A percentile compares a stretch with the other conserved stretches of the same genome.
These are phyloP conservation scores for Tubosaeta sp. DNA, from an alignment of 768 basidiomycete species.

Conservation along the genomic window DNA sequence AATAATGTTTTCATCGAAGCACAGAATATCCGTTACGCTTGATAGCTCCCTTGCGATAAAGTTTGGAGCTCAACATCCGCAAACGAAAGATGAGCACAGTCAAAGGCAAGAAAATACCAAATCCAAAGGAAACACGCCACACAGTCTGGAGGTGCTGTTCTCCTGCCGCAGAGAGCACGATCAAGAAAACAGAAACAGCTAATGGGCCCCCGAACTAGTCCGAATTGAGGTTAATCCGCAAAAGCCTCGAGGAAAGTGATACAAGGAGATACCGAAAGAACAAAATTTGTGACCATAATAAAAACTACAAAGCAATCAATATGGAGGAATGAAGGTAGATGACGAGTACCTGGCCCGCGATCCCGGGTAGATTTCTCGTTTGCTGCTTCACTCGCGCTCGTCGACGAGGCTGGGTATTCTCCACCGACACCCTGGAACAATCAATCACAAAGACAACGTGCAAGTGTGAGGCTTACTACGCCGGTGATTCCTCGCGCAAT, in stretches of 20 bases:
- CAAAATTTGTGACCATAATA: slow-evolving; percentile 74
- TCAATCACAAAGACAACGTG: slow-evolving; percentile 1
- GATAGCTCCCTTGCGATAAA: slow-evolving; percentile 63
- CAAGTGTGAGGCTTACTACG: slow-evolving; percentile 37
- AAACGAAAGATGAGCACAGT: slow-evolving; percentile 70
- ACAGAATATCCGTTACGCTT: slow-evolving; percentile 40
- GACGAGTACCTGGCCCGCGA: slow-evolving; percentile 51
- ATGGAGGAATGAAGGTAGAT: slow-evolving; percentile 3
- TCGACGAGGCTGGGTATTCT: slow-evolving; percentile 72
- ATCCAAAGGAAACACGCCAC: slow-evolving; percentile 64
- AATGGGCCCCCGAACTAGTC: slow-evolving; percentile 62
- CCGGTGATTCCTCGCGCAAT: slow-evolving; percentile 69
- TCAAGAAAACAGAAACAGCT: slow-evolving; percentile 61
- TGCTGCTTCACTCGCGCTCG: slow-evolving; percentile 66
- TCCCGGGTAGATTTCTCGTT: slow-evolving; percentile 60
- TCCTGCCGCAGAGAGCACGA: slow-evolving; percentile 64
- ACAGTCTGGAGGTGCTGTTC: slow-evolving; percentile 57
- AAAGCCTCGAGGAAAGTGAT: background rate
- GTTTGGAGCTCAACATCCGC: slow-evolving; percentile 63
- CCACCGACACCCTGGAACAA: slow-evolving; percentile 60
- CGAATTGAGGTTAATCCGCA: background rate
- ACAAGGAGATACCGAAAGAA: slow-evolving; percentile 46
- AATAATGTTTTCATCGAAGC: background rate
- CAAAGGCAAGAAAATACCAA: slow-evolving; percentile 59
- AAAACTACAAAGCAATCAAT: slow-evolving; percentile 41